These are phyloP conservation scores for Cercophora scortea DNA, from an alignment of 495 filamentous ascomycete species.

Conservation along the genomic window DNA sequence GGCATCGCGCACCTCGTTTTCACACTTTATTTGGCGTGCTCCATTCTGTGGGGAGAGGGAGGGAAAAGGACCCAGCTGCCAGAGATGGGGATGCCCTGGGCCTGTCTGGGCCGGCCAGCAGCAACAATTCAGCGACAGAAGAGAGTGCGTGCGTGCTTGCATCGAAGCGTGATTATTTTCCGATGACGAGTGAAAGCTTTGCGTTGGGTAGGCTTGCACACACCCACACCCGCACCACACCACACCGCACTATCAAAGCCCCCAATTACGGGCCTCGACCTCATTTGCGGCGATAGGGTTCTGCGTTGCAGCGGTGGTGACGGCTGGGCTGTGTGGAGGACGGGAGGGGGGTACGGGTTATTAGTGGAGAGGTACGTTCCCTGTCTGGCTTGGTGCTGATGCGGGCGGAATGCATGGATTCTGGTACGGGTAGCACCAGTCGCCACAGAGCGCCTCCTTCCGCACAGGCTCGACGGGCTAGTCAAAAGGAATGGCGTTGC, in stretches of 20 bases:
- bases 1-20: no score
- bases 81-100: no score
- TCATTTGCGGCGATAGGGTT: constrained; percentile 19
- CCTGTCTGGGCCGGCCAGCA: no score
- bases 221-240: not conserved
- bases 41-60: no score
- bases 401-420: constrained; percentile 20
- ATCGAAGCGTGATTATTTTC: constrained; percentile 5
- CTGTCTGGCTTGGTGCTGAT: constrained; percentile 12
- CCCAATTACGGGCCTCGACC: constrained; percentile 15
- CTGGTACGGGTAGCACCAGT: constrained; percentile 12
- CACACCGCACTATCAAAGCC: constrained; percentile 6
- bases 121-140: no score
- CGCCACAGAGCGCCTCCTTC: constrained; percentile 18
- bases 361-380: constrained; percentile 1
- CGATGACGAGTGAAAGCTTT: constrained; percentile 1
- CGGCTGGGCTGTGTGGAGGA: constrained; percentile 10
- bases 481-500: constrained; percentile 22
- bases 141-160: no score
- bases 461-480: constrained; percentile 3
- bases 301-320: constrained; percentile 16
- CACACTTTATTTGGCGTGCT: no score
- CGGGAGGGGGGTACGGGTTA: constrained; percentile 5
- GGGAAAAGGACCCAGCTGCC: no score
- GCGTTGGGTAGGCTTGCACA: not conserved